Base-by-base conservation (phyloP, 768 basidiomycete genomes). In the Boletellus emodensis region DNA sequence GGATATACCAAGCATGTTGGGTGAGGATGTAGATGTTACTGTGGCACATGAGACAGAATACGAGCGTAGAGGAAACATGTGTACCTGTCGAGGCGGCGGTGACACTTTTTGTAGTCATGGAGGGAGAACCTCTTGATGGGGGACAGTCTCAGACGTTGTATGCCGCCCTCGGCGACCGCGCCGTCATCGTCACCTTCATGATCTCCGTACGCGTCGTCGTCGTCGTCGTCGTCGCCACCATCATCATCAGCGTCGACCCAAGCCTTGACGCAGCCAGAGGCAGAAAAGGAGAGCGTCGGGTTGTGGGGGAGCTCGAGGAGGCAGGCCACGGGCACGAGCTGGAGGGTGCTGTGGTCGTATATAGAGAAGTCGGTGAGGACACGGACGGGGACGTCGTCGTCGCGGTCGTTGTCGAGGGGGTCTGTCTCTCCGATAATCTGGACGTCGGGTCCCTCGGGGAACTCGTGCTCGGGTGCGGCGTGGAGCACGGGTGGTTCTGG, bases 21-120 rank as follows among this genome's bases (percentile, higher is more conserved):
- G 87, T 88, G 40, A 77, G 74, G 26, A 89, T 65, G 52, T 83
- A 88, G 3, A 87, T 76, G 52, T 81, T 80, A 20, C 85, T 87
- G 44, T 6, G 13, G 32, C 45, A 2, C 8, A n/a, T 64, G 56
- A 68, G 56, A 48, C 30, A 4, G 18, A 2, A 41, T 17, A 40
- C 6, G 10, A 13, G 15, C 3, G 37, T 33, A 34, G n/a, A 14
- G n/a, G 47, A 24, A 38, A 14, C 9, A 30, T 3, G 12, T 1
- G 55, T 45, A 83, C 83, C 69, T 68, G 54, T 84, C 80, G 10
- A 83, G 54, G 42, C 52, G 36, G 8, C 58, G 57, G 18, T 38
- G 52, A 47, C 41, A 44, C 46, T 57, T 28, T 59, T 53, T 48
- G 62, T 64, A 36, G 55, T 75, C 59, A 57, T 85, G 81, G 22